These are phyloP conservation scores for Neurospora tetrasperma DNA, from an alignment of 495 filamentous ascomycete genomes.

Conservation along the genomic window DNA sequence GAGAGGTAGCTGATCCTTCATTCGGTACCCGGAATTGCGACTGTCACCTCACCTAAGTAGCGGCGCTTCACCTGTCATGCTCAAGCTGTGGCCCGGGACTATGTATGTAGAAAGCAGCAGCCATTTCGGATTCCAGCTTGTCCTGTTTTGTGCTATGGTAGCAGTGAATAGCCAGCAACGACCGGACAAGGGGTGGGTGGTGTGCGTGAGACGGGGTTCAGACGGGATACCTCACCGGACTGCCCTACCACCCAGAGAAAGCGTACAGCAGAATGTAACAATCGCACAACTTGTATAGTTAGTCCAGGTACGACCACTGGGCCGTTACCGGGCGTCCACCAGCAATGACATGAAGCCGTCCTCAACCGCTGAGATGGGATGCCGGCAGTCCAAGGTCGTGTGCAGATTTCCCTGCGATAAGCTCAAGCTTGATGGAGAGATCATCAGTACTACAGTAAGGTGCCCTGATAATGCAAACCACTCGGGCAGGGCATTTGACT, in stretches of 20 bases:
- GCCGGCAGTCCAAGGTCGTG: neutral
- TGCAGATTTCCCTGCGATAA: neutral
- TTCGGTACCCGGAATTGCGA: conserved; percentile 7
- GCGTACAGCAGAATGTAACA: neutral
- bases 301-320: neutral
- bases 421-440: neutral
- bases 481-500: too few relatives aligned
- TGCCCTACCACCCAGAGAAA: neutral
- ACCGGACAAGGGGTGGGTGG: neutral
- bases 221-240: neutral
- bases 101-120: neutral
- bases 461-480: too few relatives aligned
- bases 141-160: neutral
- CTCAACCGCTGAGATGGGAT: neutral
- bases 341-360: neutral
- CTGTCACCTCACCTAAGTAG: conserved; percentile 1
- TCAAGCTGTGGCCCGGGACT: neutral
- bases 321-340: neutral
- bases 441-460: neutral
- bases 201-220: neutral
- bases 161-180: neutral
- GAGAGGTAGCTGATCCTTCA: neutral
- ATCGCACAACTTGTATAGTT: neutral
- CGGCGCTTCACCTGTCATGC: conserved; percentile 2
- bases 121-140: neutral